Base-by-base conservation (phyloP, 257 asterid genomes). In the Solanum ossicruentum region DNA sequence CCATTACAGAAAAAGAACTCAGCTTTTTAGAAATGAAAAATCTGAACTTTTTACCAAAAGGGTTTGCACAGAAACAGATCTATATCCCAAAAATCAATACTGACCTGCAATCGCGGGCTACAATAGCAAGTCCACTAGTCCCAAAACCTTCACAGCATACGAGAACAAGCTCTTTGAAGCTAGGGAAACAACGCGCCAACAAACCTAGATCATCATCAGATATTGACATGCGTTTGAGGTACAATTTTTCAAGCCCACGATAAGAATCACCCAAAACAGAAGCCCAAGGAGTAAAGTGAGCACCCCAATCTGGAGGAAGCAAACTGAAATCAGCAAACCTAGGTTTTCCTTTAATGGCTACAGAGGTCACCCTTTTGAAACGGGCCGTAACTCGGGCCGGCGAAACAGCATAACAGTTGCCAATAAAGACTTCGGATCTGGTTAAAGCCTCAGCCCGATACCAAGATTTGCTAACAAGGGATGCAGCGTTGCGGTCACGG, bases 81-180 rank as follows among this genome's bases (percentile, higher is more conserved):
- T 85, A 85, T 67, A 52, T 32, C 18, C 51, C 9, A 54, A 21
- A 86, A 82, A 32, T 20, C 32, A 10, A 17, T 12, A 84, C 92
- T 84, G 73, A 91, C 93, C 92, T 91, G 92, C 93, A 91, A 69
- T 86, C 89, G 54, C 84, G 83, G 55, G 90, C 93, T 4, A 91
- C 81, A 57, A 81, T 84, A 86, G 93, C 90, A 81, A 91, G 91
- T 21, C 92, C 93, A 86, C 63, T 54, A 26, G 92, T 91, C 23
- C 93, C 93, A 85, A 91, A 88, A 6, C 90, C 91, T 2, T 91
- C 93, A 49, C 93, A 91, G 61, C 91, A 89, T n/a, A 88, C 92
- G 79, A 91, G 78, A 81, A 86, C 85, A 70, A 91, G 84, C 89
- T 91, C 92, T 67, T 80, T 86, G 72, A 91, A 87, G 47, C 45